Percentiles rank a stretch among this genome's conserved stretches.
These are phyloP conservation scores for Colletotrichum euphorbiae DNA, from an alignment of 2,329 filamentous ascomycete genomes.

Conservation along the genomic window DNA sequence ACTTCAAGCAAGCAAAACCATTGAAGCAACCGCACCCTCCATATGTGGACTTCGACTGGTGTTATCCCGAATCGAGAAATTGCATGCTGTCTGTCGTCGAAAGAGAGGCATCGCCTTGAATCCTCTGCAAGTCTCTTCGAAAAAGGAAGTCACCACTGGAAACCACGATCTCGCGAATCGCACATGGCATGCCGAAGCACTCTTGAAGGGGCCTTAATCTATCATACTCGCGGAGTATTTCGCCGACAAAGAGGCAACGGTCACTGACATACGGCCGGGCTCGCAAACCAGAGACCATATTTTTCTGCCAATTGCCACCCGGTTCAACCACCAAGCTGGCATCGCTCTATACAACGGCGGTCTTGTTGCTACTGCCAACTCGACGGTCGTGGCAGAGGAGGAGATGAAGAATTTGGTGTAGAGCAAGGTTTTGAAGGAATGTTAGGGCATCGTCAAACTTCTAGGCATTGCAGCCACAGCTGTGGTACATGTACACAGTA, in stretches of 20 bases:
- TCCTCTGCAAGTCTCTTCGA: background rate
- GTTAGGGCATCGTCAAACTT: conserved; percentile 52
- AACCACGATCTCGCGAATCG: background rate
- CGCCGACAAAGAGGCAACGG: background rate
- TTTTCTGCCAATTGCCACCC: conserved; percentile 57
- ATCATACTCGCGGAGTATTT: background rate
- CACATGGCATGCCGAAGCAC: background rate
- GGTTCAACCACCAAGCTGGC: conserved; percentile 60
- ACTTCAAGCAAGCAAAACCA: background rate
- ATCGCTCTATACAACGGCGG: conserved; percentile 62
- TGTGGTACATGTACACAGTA: conserved; percentile 54
- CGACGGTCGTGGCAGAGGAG: conserved; percentile 49
- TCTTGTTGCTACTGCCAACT: conserved; percentile 61
- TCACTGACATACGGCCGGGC: conserved; percentile 59
- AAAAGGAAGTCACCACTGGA: background rate
- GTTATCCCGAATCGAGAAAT: background rate
- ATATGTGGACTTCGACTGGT: background rate
- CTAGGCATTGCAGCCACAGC: conserved; percentile 57
- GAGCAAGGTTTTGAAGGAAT: conserved; percentile 50
- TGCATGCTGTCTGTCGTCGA: background rate
- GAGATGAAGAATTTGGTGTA: conserved; percentile 47
- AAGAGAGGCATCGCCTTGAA: background rate
- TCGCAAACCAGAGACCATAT: conserved; percentile 43
- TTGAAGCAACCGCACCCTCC: background rate
- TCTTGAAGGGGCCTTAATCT: background rate